Base-by-base conservation (phyloP, 805 yeast species). In the Ogataea siamensis region DNA sequence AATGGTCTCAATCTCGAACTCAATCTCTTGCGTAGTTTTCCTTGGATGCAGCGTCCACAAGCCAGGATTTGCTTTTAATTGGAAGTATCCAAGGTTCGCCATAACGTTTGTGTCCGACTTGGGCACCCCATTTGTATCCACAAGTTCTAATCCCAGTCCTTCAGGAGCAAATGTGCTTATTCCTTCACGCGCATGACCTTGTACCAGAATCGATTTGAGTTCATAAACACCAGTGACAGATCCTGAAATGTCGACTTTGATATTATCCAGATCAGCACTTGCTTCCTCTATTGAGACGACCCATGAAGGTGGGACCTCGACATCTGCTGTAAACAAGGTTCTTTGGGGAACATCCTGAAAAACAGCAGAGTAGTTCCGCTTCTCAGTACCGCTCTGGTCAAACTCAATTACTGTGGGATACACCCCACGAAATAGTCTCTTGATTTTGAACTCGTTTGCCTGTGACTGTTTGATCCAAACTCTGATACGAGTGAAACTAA, bases 11-110 rank as follows among this genome's bases (percentile, higher is more conserved):
- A 25, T 11, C 19, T 31, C 35, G 12, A 6, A 18, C 6, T 17
- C 15, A 3, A 12, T 11, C 4, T 64, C 52, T 1, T 82, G 58
- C 32, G 60, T 48, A 2, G 76, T 68, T 3, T 55, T 55, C 7
- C 73, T 72, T 9, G 80, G 51, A 1, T 52, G 49, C n/a, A 86
- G 55, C 2, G 63, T 57, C 82, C 86, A 85, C 3, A 68, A 31
- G 0, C 96, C 96, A 1, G 94, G 93, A 34, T 67, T 68, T 0
- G 83, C 78, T 45, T 75, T 76, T 31, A 93, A 65, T 60, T 89
- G 97, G 37, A 83, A 75, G 58, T 91, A 91, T 0, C 97, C 97
- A 45, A 82, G 67, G 26, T 84, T 81, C 1, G 80, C 73, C 93
- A 91, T 84, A 1, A 88, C 78, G 25, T 63, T 66, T 0, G 96